phyloP scores from a whole-genome alignment of 805 yeast species.

The Barnettozyma californica region DNA sequence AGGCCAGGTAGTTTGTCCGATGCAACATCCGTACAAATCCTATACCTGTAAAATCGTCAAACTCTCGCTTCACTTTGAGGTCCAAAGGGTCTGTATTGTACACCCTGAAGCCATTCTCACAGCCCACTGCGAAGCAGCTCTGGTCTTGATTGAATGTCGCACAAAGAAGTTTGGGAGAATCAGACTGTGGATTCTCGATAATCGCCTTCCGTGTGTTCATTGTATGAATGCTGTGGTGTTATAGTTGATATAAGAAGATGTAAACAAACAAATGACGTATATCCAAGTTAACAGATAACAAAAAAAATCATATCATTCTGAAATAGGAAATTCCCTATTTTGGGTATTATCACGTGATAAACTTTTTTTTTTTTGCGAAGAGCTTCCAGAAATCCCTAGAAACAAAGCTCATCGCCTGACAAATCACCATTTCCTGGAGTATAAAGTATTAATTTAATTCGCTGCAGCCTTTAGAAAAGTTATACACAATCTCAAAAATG shows the following conservation, averaged over 20 bases:
- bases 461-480: neutral
- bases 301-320: neutral
- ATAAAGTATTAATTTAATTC: neutral
- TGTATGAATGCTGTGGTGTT: neutral
- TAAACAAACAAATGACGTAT: neutral
- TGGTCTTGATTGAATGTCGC: slow-evolving; percentile 76
- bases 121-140: slow-evolving; percentile 82
- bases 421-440: neutral
- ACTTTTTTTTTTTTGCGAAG: neutral
- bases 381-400: slow-evolving; percentile 4
- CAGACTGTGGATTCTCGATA: slow-evolving; percentile 7
- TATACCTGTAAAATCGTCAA: slow-evolving; percentile 48
- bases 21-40: slow-evolving; percentile 79
- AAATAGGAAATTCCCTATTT: neutral
- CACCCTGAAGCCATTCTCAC: slow-evolving; percentile 76
- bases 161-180: slow-evolving; percentile 15
- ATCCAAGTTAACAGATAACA: neutral
- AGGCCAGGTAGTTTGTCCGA: slow-evolving; percentile 83
- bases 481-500: slow-evolving; percentile 1
- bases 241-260: neutral
- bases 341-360: neutral
- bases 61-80: slow-evolving; percentile 56
- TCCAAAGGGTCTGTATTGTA: slow-evolving; percentile 87
- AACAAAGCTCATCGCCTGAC: slow-evolving; percentile 1
- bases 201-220: slow-evolving; percentile 24